phyloP scores from a whole-genome alignment of 2,329 filamentous ascomycete species.

The Achaetomium macrosporum region DNA sequence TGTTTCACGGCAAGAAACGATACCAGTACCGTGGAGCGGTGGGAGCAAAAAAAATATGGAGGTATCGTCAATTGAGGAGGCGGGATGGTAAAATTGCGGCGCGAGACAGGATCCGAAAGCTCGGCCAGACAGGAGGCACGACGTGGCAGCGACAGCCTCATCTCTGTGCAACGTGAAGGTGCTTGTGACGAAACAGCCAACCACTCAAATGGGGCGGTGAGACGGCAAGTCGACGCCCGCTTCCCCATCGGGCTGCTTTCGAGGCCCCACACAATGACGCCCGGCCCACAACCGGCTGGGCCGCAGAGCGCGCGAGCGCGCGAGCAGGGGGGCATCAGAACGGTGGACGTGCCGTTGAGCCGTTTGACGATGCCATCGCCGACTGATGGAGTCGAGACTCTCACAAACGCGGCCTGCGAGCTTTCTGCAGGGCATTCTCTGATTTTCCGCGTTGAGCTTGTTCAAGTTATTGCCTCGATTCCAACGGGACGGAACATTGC shows the following conservation, averaged over 20 bases:
- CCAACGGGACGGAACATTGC: no score
- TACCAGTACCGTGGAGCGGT: no score
- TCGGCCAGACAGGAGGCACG: not conserved
- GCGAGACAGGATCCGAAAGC: not conserved
- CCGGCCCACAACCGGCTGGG: not conserved
- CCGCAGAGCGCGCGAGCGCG: not conserved
- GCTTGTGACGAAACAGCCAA: not conserved
- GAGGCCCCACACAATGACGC: not conserved
- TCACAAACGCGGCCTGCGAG: no score
- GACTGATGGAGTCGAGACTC: no score
- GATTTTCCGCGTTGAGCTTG: no score
- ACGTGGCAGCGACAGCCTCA: not conserved
- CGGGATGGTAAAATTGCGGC: not conserved
- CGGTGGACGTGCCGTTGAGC: no score
- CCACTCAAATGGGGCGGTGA: not conserved
- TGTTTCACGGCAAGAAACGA: not conserved
- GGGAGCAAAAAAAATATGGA: no score
- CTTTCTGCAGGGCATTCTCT: no score
- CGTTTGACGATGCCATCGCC: no score
- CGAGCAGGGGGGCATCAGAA: no score
- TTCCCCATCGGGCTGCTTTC: conserved; percentile 5
- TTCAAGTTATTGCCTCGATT: no score
- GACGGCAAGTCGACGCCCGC: not conserved
- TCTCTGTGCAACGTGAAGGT: no score
- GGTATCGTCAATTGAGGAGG: not conserved